Percentiles rank a stretch among this genome's conserved stretches.
These are phyloP conservation scores for Abortiporus biennis DNA, from an alignment of 1,284 basidiomycete genomes.

Conservation along the genomic window DNA sequence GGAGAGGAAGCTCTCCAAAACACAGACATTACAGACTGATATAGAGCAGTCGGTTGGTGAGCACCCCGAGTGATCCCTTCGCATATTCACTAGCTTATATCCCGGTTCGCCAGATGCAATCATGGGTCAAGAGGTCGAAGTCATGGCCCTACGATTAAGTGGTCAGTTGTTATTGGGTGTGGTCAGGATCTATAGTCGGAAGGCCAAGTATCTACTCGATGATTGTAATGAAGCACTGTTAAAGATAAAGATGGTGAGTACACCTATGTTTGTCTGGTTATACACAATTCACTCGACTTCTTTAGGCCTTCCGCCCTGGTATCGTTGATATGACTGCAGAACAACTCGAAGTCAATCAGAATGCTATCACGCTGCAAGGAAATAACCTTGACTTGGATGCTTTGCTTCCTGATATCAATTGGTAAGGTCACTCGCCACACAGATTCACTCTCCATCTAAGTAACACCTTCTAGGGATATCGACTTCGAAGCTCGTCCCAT, in stretches of 20 bases:
- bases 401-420: slow-evolving; percentile 77
- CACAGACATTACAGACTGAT: slow-evolving; percentile 89
- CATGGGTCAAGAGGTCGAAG: slow-evolving; percentile 81
- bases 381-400: slow-evolving; percentile 73
- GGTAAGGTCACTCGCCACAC: slow-evolving; percentile 38
- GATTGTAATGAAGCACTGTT: slow-evolving; percentile 96
- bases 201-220: slow-evolving; percentile 95
- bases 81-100: too few relatives aligned
- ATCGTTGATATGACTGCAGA: slow-evolving; percentile 94
- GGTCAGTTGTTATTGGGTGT: slow-evolving; percentile 95
- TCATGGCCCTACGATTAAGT: slow-evolving; percentile 91
- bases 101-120: slow-evolving; percentile 83
- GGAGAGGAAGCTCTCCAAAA: slow-evolving; percentile 96
- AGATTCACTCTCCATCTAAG: not conserved
- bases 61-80: not conserved
- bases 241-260: slow-evolving; percentile 86
- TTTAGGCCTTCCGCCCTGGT: slow-evolving; percentile 88
- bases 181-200: slow-evolving; percentile 94
- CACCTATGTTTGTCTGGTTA: slow-evolving; percentile 7
- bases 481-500: slow-evolving; percentile 68
- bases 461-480: slow-evolving; percentile 47
- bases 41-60: slow-evolving; percentile 89
- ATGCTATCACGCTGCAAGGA: slow-evolving; percentile 80
- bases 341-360: slow-evolving; percentile 82
- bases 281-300: not conserved